Evolutionary conservation across 2,329 filamentous ascomycete genomes (phyloP).

Genomic region (Phyllosticta citrichinensis): DNA sequence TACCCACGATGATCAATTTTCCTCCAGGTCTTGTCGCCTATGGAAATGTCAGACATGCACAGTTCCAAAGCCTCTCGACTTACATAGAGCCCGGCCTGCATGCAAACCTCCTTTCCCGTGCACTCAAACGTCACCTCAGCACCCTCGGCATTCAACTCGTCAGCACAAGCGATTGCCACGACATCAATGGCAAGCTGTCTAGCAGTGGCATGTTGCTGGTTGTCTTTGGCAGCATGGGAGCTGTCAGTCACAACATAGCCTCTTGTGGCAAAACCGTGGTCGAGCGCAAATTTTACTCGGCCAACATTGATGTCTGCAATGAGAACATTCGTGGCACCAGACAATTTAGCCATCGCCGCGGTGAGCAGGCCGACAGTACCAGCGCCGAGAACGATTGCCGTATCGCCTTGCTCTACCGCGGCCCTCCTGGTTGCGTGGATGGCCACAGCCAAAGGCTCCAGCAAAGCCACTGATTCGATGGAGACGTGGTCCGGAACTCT

Average conservation of each 20-base stretch:
- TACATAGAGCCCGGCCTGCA: conserved; percentile 33
- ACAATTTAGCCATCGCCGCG: conserved; percentile 45
- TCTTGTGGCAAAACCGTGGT: conserved; percentile 29
- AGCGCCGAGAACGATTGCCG: conserved; percentile 75
- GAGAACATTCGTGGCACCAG: conserved; percentile 44
- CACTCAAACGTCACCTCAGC: conserved; percentile 33
- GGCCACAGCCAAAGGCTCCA: conserved; percentile 64
- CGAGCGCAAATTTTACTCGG: conserved; percentile 44
- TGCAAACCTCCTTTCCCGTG: conserved; percentile 33
- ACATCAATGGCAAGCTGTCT: conserved; percentile 27
- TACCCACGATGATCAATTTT: conserved; percentile 45
- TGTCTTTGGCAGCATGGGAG: background rate
- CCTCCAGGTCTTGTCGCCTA: conserved; percentile 39
- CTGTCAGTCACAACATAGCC: conserved; percentile 18
- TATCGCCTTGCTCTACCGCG: conserved; percentile 59
- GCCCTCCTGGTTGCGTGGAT: conserved; percentile 78
- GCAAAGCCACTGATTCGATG: conserved; percentile 28
- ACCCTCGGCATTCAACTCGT: conserved; percentile 28
- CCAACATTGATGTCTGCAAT: conserved; percentile 52
- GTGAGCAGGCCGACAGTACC: conserved; percentile 55
- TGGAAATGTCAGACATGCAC: background rate
- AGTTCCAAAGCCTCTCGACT: conserved; percentile 12
- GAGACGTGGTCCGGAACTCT: conserved; percentile 32
- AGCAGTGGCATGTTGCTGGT: conserved; percentile 23
- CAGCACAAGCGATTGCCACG: conserved; percentile 26